Conservation (phyloP, 257 asterid species). For the Lycium ferocissimum region DNA sequence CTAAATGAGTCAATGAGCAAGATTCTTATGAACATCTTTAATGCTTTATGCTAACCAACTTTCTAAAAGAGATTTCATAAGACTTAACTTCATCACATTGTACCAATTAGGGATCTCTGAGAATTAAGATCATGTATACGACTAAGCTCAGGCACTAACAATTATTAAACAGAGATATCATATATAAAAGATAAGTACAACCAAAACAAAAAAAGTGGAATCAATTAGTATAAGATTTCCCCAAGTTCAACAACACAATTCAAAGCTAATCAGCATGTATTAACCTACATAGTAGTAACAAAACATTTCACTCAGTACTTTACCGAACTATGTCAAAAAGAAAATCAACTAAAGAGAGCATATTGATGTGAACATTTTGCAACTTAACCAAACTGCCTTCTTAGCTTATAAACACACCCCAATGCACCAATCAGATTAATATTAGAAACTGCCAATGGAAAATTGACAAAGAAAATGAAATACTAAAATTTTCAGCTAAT, state of each 20-base stretch:
- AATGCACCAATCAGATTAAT: not conserved
- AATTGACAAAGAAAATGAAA: not conserved
- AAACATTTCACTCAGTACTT: not conserved
- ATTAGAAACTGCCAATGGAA: not conserved
- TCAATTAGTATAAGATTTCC: not conserved
- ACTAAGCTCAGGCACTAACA: not conserved
- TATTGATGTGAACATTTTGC: not conserved
- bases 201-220: not conserved
- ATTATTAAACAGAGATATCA: not conserved
- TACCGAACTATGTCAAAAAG: conserved; percentile 27
- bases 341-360: not conserved
- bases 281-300: not conserved
- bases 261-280: conserved; percentile 13
- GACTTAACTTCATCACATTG: not conserved
- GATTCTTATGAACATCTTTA: not conserved
- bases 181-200: not conserved
- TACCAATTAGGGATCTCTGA: not conserved
- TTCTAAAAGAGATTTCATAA: not conserved
- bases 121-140: not conserved
- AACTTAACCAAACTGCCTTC: not conserved
- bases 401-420: not conserved
- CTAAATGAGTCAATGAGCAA: conserved; percentile 2
- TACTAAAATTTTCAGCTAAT: conserved; percentile 24
- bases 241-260: not conserved
- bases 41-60: not conserved